Conservation (phyloP, 768 basidiomycete species). For the Mycena floridula region DNA sequence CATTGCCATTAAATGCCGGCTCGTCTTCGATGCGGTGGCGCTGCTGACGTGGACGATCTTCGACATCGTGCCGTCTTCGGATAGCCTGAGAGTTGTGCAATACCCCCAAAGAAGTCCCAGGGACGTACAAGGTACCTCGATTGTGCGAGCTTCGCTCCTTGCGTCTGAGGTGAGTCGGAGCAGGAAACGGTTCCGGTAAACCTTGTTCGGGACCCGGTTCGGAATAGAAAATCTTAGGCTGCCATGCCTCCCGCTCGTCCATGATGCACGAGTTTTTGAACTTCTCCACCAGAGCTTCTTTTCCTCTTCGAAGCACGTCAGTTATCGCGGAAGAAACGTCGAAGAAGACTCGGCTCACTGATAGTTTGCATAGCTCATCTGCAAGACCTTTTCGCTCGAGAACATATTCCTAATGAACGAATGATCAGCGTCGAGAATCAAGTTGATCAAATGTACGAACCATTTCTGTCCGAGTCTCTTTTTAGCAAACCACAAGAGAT, state of each 20-base stretch:
- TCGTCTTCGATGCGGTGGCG: no score
- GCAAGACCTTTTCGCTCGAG: conserved; percentile 83
- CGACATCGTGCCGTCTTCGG: not conserved
- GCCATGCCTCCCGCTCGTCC: conserved; percentile 80
- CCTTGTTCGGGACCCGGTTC: conserved; percentile 66
- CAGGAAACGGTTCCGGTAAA: conserved; percentile 73
- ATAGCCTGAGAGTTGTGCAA: not conserved
- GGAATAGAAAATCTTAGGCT: conserved; percentile 81
- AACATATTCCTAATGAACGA: conserved; percentile 71
- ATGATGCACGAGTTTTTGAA: conserved; percentile 90
- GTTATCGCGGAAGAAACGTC: not conserved
- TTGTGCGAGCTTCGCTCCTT: conserved; percentile 82
- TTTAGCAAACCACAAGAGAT: conserved; percentile 71
- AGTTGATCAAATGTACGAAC: conserved; percentile 27
- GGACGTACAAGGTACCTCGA: conserved; percentile 65
- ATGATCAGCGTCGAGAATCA: conserved; percentile 2
- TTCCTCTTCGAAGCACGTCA: conserved; percentile 42
- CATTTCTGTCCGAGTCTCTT: conserved; percentile 75
- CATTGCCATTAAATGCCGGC: no score
- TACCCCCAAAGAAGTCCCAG: conserved; percentile 20
- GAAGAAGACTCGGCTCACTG: conserved; percentile 50
- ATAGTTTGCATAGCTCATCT: conserved; percentile 91
- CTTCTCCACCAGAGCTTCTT: conserved; percentile 85
- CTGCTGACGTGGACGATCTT: not conserved
- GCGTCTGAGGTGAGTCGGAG: conserved; percentile 73